These are phyloP conservation scores for Periconia sp. DNA, from an alignment of 2,329 filamentous ascomycete species.

Conservation along the genomic window DNA sequence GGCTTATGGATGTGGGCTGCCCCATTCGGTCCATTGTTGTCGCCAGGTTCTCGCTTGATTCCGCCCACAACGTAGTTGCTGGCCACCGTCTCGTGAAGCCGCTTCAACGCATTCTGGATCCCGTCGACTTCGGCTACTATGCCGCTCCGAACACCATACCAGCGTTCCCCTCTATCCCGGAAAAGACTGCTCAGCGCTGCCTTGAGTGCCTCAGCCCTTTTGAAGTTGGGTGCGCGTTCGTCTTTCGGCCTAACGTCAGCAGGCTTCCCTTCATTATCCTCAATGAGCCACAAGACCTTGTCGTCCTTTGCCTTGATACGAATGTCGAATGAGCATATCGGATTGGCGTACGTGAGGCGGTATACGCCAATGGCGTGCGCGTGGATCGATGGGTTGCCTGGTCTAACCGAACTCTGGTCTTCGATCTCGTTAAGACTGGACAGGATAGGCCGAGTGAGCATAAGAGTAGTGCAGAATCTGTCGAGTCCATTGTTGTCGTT, in stretches of 20 bases:
- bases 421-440: conserved; percentile 67
- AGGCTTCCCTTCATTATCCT: conserved; percentile 35
- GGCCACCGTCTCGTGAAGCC: conserved; percentile 46
- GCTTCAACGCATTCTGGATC: conserved; percentile 41
- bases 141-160: conserved; percentile 47
- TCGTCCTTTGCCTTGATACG: conserved; percentile 39
- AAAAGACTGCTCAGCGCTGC: conserved; percentile 43
- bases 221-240: conserved; percentile 33
- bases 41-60: conserved; percentile 15
- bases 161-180: conserved; percentile 34
- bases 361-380: conserved; percentile 44
- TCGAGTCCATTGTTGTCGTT: conserved; percentile 56
- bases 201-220: conserved; percentile 35
- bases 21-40: neutral
- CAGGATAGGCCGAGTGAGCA: conserved; percentile 68
- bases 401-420: conserved; percentile 46
- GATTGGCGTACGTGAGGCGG: conserved; percentile 48
- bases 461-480: conserved; percentile 63
- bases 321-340: conserved; percentile 48
- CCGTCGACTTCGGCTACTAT: conserved; percentile 45
- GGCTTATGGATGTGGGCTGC: neutral
- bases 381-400: conserved; percentile 40
- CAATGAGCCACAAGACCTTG: conserved; percentile 45
- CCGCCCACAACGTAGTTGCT: conserved; percentile 38
- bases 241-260: conserved; percentile 29